Conservation (phyloP, 1,284 basidiomycete species). For the Dichomitus squalens region DNA sequence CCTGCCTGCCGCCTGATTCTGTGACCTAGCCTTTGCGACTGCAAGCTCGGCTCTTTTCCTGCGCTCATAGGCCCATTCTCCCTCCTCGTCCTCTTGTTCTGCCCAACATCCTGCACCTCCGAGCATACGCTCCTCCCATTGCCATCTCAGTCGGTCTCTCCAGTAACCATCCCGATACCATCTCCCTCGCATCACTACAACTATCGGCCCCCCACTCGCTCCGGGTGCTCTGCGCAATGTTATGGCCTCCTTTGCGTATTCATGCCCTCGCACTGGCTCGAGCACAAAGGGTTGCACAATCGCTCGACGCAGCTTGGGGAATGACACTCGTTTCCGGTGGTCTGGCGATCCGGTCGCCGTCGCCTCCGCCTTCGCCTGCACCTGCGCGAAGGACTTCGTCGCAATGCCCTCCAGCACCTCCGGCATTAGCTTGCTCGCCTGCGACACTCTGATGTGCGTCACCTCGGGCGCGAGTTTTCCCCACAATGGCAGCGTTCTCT, state of each 20-base stretch:
- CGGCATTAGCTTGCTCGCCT: constrained; percentile 17
- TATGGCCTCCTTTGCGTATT: neutral
- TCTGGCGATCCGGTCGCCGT: neutral
- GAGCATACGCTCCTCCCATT: constrained; percentile 16
- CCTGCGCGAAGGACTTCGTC: constrained; percentile 1
- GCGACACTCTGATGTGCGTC: constrained; percentile 18
- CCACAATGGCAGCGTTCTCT: constrained; percentile 17
- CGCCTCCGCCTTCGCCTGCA: neutral
- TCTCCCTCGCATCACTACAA: constrained; percentile 15
- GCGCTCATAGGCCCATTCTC: constrained; percentile 17
- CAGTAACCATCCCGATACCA: constrained; percentile 13
- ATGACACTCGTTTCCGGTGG: neutral
- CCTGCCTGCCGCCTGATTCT: neutral
- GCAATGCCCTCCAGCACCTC: constrained; percentile 8
- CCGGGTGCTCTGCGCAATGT: neutral
- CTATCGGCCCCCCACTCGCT: neutral
- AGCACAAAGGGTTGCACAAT: constrained; percentile 16
- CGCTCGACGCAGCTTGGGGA: constrained; percentile 8
- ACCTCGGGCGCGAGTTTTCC: constrained; percentile 10
- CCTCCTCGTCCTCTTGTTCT: constrained; percentile 18
- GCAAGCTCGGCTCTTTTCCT: constrained; percentile 9
- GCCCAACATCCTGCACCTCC: constrained; percentile 12
- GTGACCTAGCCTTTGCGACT: constrained; percentile 1
- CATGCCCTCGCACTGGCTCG: constrained; percentile 12
- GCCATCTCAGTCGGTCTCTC: constrained; percentile 16